Evolutionary conservation across 148 eudicot species (phyloP), one percentile per base, ranked within the genome.

Genomic region (Silene latifolia): DNA sequence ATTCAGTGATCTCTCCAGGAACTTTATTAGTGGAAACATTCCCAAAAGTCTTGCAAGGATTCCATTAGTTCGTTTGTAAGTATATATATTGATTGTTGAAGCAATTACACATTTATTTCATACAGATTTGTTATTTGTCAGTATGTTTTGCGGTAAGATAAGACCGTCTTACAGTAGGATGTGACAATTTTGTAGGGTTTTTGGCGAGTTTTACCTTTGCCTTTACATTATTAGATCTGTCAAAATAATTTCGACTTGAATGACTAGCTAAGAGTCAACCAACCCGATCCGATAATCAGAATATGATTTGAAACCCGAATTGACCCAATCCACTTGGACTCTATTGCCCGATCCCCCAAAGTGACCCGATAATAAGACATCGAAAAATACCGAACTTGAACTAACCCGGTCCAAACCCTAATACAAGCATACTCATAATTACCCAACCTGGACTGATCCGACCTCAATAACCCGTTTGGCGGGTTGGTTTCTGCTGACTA

Each of bases 11-110:
- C 83, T 93, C 35, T 21, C 85, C 57, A 84, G 85, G 61, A 93
- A 90, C 81, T 85, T 84, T 70, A 72, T 93, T 59, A 78, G 73
- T 78, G 98, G 98, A 72, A 72, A 88, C 20, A 86, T 93, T 76
- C 98, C 96, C 14, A 21, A 70, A 18, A 68, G 72, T 72, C 83
- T 86, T 24, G 64, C 86, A 63, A 85, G 76, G 77, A 84, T 84
- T 64, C 87, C 86, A 42, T 79, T 91, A 60, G 74, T 69, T 67
- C 79, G 3, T 65, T 13, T 91, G 97, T 91, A 82, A 84, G 93
- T 83, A 13, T 0, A 27, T 35, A 19, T 7, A 57, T n/a, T 1
- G 20, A 57, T 5, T 1, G 20, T 59, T 59, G 63, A 59, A 59
- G 18, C 20, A 60, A 19, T 60, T 60, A 21, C 63, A 19, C 13